Percentiles rank a stretch among this genome's conserved stretches.
phyloP scores from a whole-genome alignment of 371 early-diverging fungal genomes.

The Conidiobolus incongruus region DNA sequence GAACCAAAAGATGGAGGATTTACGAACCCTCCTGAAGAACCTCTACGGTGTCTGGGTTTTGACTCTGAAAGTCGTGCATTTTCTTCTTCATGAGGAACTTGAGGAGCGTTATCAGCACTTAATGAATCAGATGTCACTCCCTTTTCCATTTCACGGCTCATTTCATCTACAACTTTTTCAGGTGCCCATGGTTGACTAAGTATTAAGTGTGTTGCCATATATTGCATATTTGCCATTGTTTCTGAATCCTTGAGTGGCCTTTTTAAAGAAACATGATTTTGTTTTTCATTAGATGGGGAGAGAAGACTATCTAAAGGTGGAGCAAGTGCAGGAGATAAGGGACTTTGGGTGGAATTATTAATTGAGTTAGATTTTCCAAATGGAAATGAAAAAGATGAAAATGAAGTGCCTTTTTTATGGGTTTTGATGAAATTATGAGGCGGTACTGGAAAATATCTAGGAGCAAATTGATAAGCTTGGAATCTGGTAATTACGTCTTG shows the following conservation, averaged over 20 bases:
- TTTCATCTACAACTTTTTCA: background rate
- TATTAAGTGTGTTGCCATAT: background rate
- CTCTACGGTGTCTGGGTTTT: too few relatives aligned
- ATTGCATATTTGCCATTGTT: background rate
- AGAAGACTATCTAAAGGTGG: too few relatives aligned
- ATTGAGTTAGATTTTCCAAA: too few relatives aligned
- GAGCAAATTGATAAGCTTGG: constrained; percentile 10
- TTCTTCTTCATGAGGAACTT: too few relatives aligned
- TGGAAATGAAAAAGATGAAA: background rate
- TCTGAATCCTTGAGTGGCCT: background rate
- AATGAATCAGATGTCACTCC: too few relatives aligned
- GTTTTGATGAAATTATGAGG: background rate
- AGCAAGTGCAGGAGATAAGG: too few relatives aligned
- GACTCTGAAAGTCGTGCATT: too few relatives aligned
- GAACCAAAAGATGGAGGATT: too few relatives aligned
- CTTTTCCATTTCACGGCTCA: too few relatives aligned
- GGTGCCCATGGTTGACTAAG: background rate
- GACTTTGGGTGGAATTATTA: too few relatives aligned
- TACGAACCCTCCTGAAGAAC: too few relatives aligned
- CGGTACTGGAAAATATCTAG: background rate
- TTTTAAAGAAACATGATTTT: background rate
- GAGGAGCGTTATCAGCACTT: too few relatives aligned
- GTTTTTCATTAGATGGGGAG: background rate
- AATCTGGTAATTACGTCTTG: constrained; percentile 23
- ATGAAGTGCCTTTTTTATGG: background rate